Conservation (phyloP, 169 alveolate genomes). For the Plasmodium ovale region DNA sequence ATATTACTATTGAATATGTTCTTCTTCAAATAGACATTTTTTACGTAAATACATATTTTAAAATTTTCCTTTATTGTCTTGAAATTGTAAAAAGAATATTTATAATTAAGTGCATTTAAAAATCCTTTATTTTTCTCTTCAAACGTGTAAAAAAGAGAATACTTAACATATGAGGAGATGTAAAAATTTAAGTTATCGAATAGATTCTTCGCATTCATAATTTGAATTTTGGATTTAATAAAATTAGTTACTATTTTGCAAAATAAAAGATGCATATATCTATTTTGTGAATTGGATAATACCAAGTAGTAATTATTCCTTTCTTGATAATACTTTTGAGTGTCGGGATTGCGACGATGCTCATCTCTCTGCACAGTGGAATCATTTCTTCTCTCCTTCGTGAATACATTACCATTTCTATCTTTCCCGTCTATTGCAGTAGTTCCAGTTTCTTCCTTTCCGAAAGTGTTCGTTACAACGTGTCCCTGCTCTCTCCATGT, state of each 20-base stretch:
- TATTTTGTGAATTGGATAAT: constrained; percentile 49
- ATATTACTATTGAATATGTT: constrained; percentile 57
- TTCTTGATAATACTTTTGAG: constrained; percentile 8
- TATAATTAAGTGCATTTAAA: constrained; percentile 32
- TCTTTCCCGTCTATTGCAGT: not conserved
- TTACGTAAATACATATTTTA: constrained; percentile 51
- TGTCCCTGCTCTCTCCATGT: no score
- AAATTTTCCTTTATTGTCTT: constrained; percentile 39
- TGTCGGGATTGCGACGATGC: not conserved
- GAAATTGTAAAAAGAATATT: constrained; percentile 67
- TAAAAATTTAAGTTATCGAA: constrained; percentile 30
- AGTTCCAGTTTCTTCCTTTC: not conserved
- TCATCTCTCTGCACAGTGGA: not conserved
- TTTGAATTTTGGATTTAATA: constrained; percentile 35
- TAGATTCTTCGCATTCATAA: constrained; percentile 47
- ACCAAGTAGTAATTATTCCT: constrained; percentile 31
- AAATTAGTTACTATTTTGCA: constrained; percentile 44
- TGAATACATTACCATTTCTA: not conserved
- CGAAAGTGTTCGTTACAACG: not conserved
- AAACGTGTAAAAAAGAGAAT: constrained; percentile 42
- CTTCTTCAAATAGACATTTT: constrained; percentile 47
- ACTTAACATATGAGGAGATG: constrained; percentile 46
- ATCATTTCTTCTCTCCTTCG: not conserved
- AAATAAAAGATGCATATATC: constrained; percentile 55
- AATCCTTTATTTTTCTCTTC: constrained; percentile 18